Percentiles rank a stretch among this genome's conserved stretches.
Conservation (phyloP, 257 asterid genomes). For the Solanum ossicruentum region DNA sequence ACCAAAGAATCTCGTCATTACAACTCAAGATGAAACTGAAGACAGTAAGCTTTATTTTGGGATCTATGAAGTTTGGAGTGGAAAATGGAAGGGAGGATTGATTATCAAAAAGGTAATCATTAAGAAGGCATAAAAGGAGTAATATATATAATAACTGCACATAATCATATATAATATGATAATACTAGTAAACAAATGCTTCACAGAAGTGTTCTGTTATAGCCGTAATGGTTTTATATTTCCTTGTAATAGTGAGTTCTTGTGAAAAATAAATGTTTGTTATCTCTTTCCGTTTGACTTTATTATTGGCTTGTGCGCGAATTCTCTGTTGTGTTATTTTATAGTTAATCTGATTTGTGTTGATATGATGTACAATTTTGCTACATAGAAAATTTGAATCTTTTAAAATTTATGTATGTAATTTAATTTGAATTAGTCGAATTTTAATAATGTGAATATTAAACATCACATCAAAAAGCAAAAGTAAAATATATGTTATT, state of each 20-base stretch:
- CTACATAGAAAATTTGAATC: not conserved
- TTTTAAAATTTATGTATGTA: not conserved
- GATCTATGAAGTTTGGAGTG: constrained; percentile 10
- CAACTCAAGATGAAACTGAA: not conserved
- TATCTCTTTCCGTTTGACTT: not conserved
- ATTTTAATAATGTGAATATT: not conserved
- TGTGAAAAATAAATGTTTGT: not conserved
- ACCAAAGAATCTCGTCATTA: not conserved
- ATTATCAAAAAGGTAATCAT: not conserved
- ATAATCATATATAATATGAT: not conserved
- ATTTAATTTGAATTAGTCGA: not conserved
- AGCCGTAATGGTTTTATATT: not conserved
- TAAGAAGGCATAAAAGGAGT: not conserved
- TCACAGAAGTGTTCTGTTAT: not conserved
- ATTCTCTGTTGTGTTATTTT: not conserved
- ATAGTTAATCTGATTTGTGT: not conserved
- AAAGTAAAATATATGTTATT: not conserved
- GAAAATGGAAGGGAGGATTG: constrained; percentile 8
- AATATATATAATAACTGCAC: not conserved
- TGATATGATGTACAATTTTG: not conserved
- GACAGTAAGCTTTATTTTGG: constrained; percentile 21
- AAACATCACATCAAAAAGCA: too few relatives aligned
- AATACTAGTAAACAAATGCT: not conserved
- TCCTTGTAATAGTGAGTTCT: not conserved
- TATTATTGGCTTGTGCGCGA: not conserved